Percentiles rank a stretch among this genome's conserved stretches.
Evolutionary conservation across 176 grass and related monocot genomes (phyloP).

Genomic region (Coix lacrymajobi): DNA sequence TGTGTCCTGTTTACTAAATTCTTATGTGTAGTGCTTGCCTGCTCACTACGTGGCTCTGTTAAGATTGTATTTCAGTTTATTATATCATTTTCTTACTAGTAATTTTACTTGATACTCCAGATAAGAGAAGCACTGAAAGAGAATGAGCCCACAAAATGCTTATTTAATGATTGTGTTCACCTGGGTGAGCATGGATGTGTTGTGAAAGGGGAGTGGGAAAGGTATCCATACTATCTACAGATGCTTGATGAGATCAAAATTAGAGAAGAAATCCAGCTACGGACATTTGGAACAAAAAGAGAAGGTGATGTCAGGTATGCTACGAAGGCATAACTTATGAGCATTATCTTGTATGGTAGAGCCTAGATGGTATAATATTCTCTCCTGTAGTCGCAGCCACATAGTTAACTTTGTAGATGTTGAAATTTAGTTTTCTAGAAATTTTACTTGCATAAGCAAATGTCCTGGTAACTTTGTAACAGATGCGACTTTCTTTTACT

Average conservation of each 20-base stretch:
- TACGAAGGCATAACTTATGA: neutral
- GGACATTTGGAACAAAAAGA: slow-evolving; percentile 93
- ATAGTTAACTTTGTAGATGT: neutral
- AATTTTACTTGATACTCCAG: slow-evolving; percentile 36
- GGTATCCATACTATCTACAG: slow-evolving; percentile 91
- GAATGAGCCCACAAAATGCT: slow-evolving; percentile 59
- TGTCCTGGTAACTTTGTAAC: neutral
- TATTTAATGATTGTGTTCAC: slow-evolving; percentile 90
- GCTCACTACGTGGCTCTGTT: neutral
- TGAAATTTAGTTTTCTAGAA: neutral
- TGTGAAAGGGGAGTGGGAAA: slow-evolving; percentile 91
- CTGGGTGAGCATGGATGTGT: slow-evolving; percentile 85
- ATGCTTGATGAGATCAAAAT: slow-evolving; percentile 99
- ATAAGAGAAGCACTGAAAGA: slow-evolving; percentile 67
- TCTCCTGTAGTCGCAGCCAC: neutral
- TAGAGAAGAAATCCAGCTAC: slow-evolving; percentile 81
- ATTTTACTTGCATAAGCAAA: neutral
- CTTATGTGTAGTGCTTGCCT: neutral
- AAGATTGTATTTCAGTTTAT: neutral
- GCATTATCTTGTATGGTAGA: neutral
- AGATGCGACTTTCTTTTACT: neutral
- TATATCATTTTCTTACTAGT: slow-evolving; percentile 6
- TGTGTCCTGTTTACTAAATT: neutral
- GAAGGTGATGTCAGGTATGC: slow-evolving; percentile 86
- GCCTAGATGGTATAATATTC: neutral